Conservation (phyloP, 139 green algal genomes). For the Asterochloris sp. region DNA sequence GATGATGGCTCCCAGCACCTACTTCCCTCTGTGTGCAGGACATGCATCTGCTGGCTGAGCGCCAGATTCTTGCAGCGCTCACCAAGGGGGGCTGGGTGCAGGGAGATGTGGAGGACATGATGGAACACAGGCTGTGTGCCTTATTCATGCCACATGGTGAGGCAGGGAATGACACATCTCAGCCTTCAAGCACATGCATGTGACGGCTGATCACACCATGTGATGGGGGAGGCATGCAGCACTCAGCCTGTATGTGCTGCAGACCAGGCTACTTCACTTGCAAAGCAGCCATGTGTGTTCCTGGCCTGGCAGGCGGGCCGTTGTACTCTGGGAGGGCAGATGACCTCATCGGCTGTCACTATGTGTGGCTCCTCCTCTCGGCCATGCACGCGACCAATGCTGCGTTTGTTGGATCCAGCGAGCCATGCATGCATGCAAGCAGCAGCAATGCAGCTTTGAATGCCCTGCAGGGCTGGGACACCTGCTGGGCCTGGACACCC, state of each 20-base stretch:
- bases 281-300: no score
- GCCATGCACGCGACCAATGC: no score
- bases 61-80: constrained; percentile 69
- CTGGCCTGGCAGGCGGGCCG: no score
- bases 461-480: constrained; percentile 73
- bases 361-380: no score
- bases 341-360: no score
- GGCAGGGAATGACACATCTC: not conserved
- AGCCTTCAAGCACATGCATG: not conserved
- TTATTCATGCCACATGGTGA: constrained; percentile 93
- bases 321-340: no score
- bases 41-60: constrained; percentile 81
- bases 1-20: no score
- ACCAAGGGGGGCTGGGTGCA: constrained; percentile 44
- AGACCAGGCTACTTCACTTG: not conserved
- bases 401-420: no score
- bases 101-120: constrained; percentile 65
- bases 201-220: not conserved
- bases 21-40: constrained; percentile 23
- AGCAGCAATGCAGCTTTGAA: not conserved
- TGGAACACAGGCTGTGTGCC: constrained; percentile 64
- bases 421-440: not conserved
- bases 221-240: not conserved
- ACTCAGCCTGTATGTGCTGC: not conserved
- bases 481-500: constrained; percentile 86